Evolutionary conservation across 169 alveolate genomes (phyloP), one percentile per base, ranked within the genome.

Genomic region (Babesia ovata): DNA sequence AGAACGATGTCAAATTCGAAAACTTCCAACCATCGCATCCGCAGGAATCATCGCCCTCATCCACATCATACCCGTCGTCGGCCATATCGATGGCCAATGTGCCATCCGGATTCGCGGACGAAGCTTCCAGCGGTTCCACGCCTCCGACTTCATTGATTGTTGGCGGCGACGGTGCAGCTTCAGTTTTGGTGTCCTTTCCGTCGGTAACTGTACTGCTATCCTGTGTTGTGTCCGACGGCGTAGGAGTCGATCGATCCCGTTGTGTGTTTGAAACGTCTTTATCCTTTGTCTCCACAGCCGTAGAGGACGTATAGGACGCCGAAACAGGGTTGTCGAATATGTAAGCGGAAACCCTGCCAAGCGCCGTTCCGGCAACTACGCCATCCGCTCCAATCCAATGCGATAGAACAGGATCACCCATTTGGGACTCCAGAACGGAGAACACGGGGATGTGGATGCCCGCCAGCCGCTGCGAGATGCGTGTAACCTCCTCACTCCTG

Each of bases 331-430:
- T 21, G 49, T 70, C 72, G 69, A 82, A 82, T 17, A 82, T 9
- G 45, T 82, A 82, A 17, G 89, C 78, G 10, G 89, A 82, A 22
- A 82, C 73, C 19, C 89, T 62, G 19, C 89, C 89, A 4, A 82
- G 63, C 14, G 89, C 85, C 13, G 89, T 82, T n/a, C 89, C 89
- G 9, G 85, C 89, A 13, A 71, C 89, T 13, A 82, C 72, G n/a
- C 89, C 89, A 28, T 82, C 84, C 28, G 76, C 48, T 10, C 85
- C 84, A n/a, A 82, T 48, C 85, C 85, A 82, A 36, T 73, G 79
- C 76, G 89, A 71, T 49, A 74, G 53, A 50, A 82, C 85, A 16
- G 89, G 89, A 48, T 82, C 89, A 17, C 89, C 89, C 77, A 82
- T 71, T n/a, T 62, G 89, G 36, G 85, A 82, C 54, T 82, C 89